Evolutionary conservation across 108 stramenopile genomes (phyloP).

Genomic region (Bacterosira constricta): DNA sequence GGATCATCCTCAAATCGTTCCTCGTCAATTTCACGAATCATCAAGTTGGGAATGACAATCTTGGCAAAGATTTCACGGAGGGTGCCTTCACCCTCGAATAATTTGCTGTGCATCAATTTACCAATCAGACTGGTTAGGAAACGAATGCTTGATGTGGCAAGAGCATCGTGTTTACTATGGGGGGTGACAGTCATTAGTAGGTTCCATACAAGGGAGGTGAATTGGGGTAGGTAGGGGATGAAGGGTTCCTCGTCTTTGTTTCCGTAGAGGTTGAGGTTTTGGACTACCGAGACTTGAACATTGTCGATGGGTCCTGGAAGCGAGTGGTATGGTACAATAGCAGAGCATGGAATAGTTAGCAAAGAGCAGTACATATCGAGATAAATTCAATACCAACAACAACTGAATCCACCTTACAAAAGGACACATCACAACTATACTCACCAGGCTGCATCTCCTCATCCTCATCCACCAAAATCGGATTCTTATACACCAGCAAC

Average conservation of each 20-base stretch:
- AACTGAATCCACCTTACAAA: not conserved
- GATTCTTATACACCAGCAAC: conserved; percentile 87
- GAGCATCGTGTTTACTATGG: conserved; percentile 83
- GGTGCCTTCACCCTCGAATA: conserved; percentile 84
- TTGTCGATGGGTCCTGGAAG: conserved; percentile 70
- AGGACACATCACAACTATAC: not conserved
- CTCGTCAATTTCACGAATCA: conserved; percentile 87
- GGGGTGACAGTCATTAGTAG: conserved; percentile 74
- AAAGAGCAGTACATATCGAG: not conserved
- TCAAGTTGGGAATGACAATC: conserved; percentile 96
- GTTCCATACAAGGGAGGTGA: conserved; percentile 90
- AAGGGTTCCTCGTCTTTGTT: conserved; percentile 98
- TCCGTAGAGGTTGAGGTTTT: conserved; percentile 91
- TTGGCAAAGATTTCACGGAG: conserved; percentile 87
- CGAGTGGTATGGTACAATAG: not conserved
- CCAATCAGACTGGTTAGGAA: conserved; percentile 88
- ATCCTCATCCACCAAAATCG: conserved; percentile 74
- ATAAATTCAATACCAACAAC: not conserved
- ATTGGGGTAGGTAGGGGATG: conserved; percentile 72
- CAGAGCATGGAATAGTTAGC: not conserved
- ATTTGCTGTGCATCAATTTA: conserved; percentile 86
- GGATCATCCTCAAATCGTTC: conserved; percentile 98
- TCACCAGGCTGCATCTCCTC: conserved; percentile 83
- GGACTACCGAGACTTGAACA: conserved; percentile 91
- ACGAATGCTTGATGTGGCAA: conserved; percentile 91